A percentile compares a stretch with the other conserved stretches of the same genome.
Conservation (phyloP, 768 basidiomycete species). For the Nevesoporus exiguus region DNA sequence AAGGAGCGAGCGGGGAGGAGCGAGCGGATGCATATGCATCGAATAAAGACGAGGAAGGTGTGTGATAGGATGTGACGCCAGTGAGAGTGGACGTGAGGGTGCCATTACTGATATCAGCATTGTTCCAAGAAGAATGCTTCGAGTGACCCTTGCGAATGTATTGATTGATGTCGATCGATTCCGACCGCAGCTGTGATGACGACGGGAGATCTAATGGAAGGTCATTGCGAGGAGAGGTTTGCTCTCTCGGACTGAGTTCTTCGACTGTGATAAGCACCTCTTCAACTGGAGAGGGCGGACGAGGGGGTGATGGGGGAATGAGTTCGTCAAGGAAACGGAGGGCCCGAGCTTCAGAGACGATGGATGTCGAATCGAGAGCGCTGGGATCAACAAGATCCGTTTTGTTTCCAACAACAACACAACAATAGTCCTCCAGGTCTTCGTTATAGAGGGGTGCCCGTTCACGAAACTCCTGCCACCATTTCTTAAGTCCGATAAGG, state of each 20-base stretch:
- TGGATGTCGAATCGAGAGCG: constrained; percentile 15
- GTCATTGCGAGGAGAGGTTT: not conserved
- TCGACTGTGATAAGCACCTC: constrained; percentile 14
- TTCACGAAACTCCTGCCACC: constrained; percentile 78
- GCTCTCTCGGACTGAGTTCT: constrained; percentile 16
- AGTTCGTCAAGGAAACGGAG: constrained; percentile 54
- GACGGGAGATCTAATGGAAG: constrained; percentile 20
- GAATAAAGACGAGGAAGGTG: constrained; percentile 74
- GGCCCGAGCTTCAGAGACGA: constrained; percentile 43
- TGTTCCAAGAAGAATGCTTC: constrained; percentile 46
- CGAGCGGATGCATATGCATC: constrained; percentile 60
- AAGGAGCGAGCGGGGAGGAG: constrained; percentile 49
- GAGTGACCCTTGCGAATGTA: constrained; percentile 29
- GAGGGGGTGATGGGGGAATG: constrained; percentile 38
- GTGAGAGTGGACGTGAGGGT: constrained; percentile 60
- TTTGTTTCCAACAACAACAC: constrained; percentile 77
- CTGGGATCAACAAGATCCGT: constrained; percentile 45
- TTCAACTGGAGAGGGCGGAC: constrained; percentile 7
- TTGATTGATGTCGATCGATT: constrained; percentile 26
- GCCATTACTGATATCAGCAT: constrained; percentile 40
- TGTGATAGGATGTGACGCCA: constrained; percentile 65
- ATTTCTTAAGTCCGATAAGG: constrained; percentile 55
- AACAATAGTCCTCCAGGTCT: constrained; percentile 61
- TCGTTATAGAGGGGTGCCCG: constrained; percentile 65
- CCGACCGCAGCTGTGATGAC: constrained; percentile 19